phyloP scores from a whole-genome alignment of 148 eudicot genomes.

The Salicornia ramosissima region DNA sequence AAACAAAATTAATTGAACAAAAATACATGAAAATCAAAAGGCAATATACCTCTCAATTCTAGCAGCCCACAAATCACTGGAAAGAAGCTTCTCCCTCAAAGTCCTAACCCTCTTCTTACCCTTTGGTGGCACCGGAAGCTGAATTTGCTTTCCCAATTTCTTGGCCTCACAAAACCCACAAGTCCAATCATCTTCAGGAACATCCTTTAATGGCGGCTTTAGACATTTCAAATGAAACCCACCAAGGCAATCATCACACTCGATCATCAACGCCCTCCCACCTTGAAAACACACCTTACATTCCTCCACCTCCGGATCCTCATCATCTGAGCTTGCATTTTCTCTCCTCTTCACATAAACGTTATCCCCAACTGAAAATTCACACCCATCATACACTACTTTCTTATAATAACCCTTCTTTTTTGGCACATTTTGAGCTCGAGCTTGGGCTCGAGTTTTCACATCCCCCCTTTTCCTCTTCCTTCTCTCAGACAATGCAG shows the following conservation, averaged over 20 bases:
- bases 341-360: conserved; percentile 87
- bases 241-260: conserved; percentile 85
- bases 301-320: conserved; percentile 76
- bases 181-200: conserved; percentile 92
- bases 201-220: conserved; percentile 75
- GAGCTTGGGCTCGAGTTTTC: conserved; percentile 18
- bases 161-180: conserved; percentile 71
- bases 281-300: conserved; percentile 72
- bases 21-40: background rate
- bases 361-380: conserved; percentile 69
- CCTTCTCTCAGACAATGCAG: conserved; percentile 29
- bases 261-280: conserved; percentile 67
- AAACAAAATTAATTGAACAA: background rate
- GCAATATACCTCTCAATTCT: conserved; percentile 60
- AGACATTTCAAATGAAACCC: conserved; percentile 95
- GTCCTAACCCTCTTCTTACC: conserved; percentile 85
- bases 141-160: conserved; percentile 54
- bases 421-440: conserved; percentile 27
- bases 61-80: conserved; percentile 93
- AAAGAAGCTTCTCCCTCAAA: conserved; percentile 75
- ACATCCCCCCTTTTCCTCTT: conserved; percentile 29
- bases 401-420: conserved; percentile 72
- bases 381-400: conserved; percentile 68
- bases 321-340: conserved; percentile 65
- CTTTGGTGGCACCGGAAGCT: conserved; percentile 50